Evolutionary conservation across 2,329 filamentous ascomycete genomes (phyloP), one percentile per base, ranked within the genome.

Genomic region (Clonostachys sp.): DNA sequence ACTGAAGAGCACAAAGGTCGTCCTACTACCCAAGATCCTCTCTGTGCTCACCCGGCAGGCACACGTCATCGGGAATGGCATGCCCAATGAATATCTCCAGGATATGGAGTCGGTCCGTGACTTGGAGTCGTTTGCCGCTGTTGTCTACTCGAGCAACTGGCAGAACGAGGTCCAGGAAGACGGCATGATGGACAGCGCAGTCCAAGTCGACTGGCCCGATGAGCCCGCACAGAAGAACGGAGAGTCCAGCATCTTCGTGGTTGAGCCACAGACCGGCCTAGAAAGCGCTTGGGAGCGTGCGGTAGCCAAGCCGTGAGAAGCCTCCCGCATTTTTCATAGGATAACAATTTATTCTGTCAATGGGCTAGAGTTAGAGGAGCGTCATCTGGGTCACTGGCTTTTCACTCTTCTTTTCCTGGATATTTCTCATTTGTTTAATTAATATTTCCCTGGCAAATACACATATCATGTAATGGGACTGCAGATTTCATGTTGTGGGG

Each of bases 31-130:
- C 42, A 95, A 89, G 66, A 86, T 95, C 46, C 75, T 99, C 35
- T 95, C 92, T 4, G 86, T 95, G 6, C 80, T 97, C 57, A 94
- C 91, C 38, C 83, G 90, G 55, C 91, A 99, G 71, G 92, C 92
- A 6, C 91, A 96, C 65, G 79, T 76, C 46, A 95, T 99, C 55
- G 92, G 91, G 45, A 85, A 86, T 58, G 89, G 89, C 56, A 79
- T 81, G 68, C 83, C 78, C 48, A 89, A 80, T 65, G 84, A 79
- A 70, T 87, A 87, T 61, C 73, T 87, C 34, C 78, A 83, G 57
- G 81, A 84, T 38, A 89, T 95, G 76, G 89, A 95, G 66, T 67
- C 76, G 46, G 86, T 91, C 38, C 75, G 78, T 30, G 87, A 91
- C 51, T 74, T 95, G 10, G 87, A 91, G 62, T 88, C 86, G 0